Percentiles rank a stretch among this genome's conserved stretches.
Evolutionary conservation across 1,139 yeast genomes (phyloP).

Genomic region (Taphrina deformans): DNA sequence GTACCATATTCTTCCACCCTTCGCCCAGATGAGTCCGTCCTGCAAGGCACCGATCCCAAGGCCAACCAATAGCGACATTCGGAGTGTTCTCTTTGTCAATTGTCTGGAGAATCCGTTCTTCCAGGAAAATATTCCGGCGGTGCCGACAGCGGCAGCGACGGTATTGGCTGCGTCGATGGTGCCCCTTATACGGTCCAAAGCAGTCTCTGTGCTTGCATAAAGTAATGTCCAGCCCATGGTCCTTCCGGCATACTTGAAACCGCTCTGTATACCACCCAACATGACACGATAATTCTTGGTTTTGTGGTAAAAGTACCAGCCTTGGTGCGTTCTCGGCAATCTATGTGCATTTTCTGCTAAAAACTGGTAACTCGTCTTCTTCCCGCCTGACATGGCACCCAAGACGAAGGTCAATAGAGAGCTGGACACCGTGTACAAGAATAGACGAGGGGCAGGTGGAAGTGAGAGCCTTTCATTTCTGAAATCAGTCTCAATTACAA

Average conservation of each 20-base stretch:
- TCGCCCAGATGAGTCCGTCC: conserved; percentile 9
- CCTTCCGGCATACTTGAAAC: conserved; percentile 24
- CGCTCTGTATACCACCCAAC: conserved; percentile 26
- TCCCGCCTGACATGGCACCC: conserved; percentile 67
- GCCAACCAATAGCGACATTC: conserved; percentile 19
- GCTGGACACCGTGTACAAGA: conserved; percentile 11
- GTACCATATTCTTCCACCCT: conserved; percentile 23
- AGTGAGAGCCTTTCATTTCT: conserved; percentile 28
- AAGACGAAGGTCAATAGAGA: conserved; percentile 45
- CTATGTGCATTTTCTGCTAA: conserved; percentile 82
- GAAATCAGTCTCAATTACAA: background rate
- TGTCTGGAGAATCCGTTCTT: conserved; percentile 17
- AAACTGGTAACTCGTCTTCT: conserved; percentile 58
- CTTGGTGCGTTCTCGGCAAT: conserved; percentile 73
- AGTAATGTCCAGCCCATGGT: conserved; percentile 20
- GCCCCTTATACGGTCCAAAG: conserved; percentile 20
- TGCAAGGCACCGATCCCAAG: conserved; percentile 15
- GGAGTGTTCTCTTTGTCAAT: conserved; percentile 20
- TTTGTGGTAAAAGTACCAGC: conserved; percentile 88
- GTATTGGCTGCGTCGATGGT: conserved; percentile 24
- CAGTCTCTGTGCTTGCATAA: conserved; percentile 18
- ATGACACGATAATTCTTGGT: conserved; percentile 66
- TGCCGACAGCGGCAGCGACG: conserved; percentile 10
- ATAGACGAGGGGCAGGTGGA: conserved; percentile 29
- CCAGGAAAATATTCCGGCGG: conserved; percentile 13